Evolutionary conservation across 2,329 filamentous ascomycete species (phyloP), one percentile per base, ranked within the genome.

Genomic region (Xylariaceae sp.): DNA sequence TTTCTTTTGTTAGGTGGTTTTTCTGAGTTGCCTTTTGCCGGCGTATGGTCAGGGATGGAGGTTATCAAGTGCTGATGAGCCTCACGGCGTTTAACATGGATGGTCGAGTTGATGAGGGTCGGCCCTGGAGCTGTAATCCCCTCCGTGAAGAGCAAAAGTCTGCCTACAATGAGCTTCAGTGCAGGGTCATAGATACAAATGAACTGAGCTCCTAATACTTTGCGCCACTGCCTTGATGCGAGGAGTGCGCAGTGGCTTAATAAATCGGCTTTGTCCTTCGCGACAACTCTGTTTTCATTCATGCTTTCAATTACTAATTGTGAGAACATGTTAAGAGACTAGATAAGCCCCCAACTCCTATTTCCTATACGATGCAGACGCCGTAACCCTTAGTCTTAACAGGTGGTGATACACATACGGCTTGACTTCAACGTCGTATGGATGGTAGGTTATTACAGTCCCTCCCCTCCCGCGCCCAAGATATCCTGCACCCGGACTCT

Each of bases 41-140:
- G 65, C 68, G 59, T 49, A 39, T n/a, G 47, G 47, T 67, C 45
- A 61, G 63, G 58, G 49, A 61, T 18, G 68, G 71, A 71, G 75
- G 74, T 71, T 63, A 75, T 80, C 78, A 81, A 81, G 78, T 74
- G 78, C 78, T 81, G 78, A 80, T 71, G 70, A 63, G 75, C 78
- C 76, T 78, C 76, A 71, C 51, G 63, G 70, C 64, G 65, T 70
- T 67, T 58, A 55, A 16, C n/a, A n/a, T 43, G 44, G 53, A 42
- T 53, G 30, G 32, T 16, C 21, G 22, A 22, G 16, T 12, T 41
- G 42, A 22, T 30, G 29, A 7, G 21, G 19, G 32, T 40, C 16
- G 13, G 22, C 21, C 21, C 13, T 8, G 7, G 34, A 3, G n/a
- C n/a, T 16, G n/a, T 29, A n/a, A 18, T 22, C 19, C 26, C 34